A percentile compares a stretch with the other conserved stretches of the same genome.
Evolutionary conservation across 176 grass and related monocot species (phyloP).

Genomic region (Typha latifolia): DNA sequence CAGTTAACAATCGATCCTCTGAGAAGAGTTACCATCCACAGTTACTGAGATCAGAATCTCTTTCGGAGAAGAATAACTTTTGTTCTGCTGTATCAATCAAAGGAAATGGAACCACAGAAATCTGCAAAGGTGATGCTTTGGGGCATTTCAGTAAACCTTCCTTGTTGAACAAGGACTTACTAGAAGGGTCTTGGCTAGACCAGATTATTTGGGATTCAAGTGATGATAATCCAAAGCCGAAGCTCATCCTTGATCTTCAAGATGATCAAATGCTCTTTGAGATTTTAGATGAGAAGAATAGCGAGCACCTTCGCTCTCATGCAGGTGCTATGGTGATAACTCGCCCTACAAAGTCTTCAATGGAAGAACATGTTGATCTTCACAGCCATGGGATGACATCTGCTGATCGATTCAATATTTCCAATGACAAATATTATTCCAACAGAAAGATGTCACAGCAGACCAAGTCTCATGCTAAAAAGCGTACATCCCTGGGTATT

Average conservation of each 20-base stretch:
- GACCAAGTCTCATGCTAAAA: conserved; percentile 87
- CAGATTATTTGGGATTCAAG: conserved; percentile 75
- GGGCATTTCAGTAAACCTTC: conserved; percentile 49
- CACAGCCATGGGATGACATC: conserved; percentile 38
- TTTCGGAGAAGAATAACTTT: conserved; percentile 24
- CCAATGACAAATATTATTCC: conserved; percentile 95
- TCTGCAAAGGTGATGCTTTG: conserved; percentile 31
- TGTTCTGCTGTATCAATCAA: conserved; percentile 19
- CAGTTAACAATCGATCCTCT: conserved; percentile 26
- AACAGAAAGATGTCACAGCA: conserved; percentile 70
- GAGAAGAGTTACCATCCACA: conserved; percentile 14
- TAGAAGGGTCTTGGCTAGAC: conserved; percentile 81
- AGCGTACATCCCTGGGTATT: conserved; percentile 56
- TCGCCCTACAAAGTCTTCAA: conserved; percentile 43
- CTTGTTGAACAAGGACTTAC: conserved; percentile 65
- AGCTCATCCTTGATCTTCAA: conserved; percentile 87
- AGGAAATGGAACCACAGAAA: conserved; percentile 23
- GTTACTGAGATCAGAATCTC: conserved; percentile 20
- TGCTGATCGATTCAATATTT: conserved; percentile 67
- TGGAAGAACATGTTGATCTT: conserved; percentile 43
- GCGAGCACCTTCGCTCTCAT: conserved; percentile 71
- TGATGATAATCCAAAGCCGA: conserved; percentile 57
- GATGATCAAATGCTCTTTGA: conserved; percentile 99
- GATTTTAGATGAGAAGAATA: conserved; percentile 67
- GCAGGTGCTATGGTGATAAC: conserved; percentile 77